Evolutionary conservation across 2,329 filamentous ascomycete genomes (phyloP).

Genomic region (Hymenoscyphus albidus): DNA sequence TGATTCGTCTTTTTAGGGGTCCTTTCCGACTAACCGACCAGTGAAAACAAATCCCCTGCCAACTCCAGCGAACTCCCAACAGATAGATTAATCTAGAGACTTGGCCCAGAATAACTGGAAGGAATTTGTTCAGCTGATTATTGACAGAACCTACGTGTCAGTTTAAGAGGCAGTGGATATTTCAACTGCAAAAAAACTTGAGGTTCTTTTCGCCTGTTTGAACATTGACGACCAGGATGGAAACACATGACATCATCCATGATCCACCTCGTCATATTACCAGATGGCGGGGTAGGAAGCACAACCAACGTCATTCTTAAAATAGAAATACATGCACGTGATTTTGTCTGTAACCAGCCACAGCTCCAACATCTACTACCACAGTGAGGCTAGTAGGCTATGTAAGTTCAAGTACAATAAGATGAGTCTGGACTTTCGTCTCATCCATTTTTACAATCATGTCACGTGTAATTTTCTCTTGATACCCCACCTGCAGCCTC

Average conservation of each 20-base stretch:
- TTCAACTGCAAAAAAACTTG: neutral
- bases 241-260: neutral
- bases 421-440: too few species aligned
- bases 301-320: neutral
- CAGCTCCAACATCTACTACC: too few species aligned
- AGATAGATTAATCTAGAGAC: neutral
- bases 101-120: neutral
- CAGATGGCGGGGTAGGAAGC: neutral
- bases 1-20: neutral
- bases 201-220: neutral
- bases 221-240: neutral
- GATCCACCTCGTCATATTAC: neutral
- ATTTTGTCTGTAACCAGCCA: too few species aligned
- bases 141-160: neutral
- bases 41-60: neutral
- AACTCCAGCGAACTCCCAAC: neutral
- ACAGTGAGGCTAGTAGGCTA: too few species aligned
- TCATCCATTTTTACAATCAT: too few species aligned
- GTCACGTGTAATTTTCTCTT: too few species aligned
- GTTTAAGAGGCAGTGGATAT: neutral
- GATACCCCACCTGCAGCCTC: too few species aligned
- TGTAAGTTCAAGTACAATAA: too few species aligned
- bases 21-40: neutral
- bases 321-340: neutral
- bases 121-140: neutral